phyloP scores from a whole-genome alignment of 2,329 filamentous ascomycete genomes.

The Microsporum canis region DNA sequence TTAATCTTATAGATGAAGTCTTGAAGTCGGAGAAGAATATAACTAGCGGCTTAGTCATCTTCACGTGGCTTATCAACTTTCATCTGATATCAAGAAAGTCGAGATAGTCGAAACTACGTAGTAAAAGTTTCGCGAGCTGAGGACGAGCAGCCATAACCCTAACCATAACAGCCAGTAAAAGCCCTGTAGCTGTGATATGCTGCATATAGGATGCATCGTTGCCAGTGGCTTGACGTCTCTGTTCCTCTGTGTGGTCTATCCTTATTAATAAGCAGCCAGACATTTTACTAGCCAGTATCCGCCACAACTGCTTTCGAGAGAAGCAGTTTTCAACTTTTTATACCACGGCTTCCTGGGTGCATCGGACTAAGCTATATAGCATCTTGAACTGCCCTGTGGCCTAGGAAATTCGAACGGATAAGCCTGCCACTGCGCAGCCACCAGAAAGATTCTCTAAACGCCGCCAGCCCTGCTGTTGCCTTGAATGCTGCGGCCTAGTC shows the following conservation, averaged over 20 bases:
- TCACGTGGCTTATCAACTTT: background rate
- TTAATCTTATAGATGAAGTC: background rate
- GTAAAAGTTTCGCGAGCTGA: background rate
- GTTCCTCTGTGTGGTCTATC: background rate
- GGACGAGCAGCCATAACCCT: background rate
- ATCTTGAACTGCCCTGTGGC: background rate
- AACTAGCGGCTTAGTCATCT: background rate
- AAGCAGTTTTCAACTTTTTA: background rate
- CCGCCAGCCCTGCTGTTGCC: background rate
- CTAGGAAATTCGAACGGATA: background rate
- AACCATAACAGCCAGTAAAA: background rate
- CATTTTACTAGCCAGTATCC: constrained; percentile 1
- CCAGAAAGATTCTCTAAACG: background rate
- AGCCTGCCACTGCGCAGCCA: background rate
- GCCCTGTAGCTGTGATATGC: background rate
- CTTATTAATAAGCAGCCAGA: constrained; percentile 4
- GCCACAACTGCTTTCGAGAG: background rate
- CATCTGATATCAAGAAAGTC: background rate
- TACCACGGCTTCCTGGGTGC: background rate
- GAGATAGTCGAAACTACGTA: background rate
- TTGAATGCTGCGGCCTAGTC: background rate
- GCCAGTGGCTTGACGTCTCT: background rate
- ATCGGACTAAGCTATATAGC: background rate
- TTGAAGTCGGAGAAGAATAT: background rate
- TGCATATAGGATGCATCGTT: background rate